phyloP scores from a whole-genome alignment of 495 filamentous ascomycete genomes.

The Penicillium samsonianum region DNA sequence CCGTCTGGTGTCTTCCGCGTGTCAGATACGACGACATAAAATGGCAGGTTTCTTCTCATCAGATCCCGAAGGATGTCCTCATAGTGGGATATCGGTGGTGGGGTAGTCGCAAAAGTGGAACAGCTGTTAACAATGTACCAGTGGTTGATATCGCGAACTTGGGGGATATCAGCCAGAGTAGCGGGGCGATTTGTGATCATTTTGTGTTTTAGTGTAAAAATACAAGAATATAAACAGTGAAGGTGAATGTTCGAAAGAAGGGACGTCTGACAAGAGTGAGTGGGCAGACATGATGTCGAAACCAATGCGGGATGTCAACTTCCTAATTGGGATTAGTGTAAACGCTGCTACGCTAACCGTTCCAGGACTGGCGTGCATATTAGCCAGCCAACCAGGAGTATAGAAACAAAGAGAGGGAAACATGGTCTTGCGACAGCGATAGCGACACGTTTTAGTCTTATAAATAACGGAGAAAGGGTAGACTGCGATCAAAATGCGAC shows the following conservation, averaged over 20 bases:
- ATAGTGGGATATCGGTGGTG: slow-evolving; percentile 23
- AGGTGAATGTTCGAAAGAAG: neutral
- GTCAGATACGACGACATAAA: slow-evolving; percentile 27
- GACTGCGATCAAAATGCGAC: neutral
- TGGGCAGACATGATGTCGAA: slow-evolving; percentile 4
- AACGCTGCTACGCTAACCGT: neutral
- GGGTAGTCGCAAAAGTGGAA: slow-evolving; percentile 28
- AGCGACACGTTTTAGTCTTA: neutral
- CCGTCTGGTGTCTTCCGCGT: slow-evolving; percentile 6
- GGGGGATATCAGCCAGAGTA: slow-evolving; percentile 23
- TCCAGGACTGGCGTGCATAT: neutral
- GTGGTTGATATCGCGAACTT: slow-evolving; percentile 32
- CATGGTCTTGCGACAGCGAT: neutral
- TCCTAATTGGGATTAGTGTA: neutral
- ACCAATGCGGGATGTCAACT: slow-evolving; percentile 3
- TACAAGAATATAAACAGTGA: neutral
- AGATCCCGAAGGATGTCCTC: slow-evolving; percentile 21
- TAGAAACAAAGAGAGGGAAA: neutral
- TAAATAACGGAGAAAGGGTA: neutral
- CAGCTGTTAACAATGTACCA: slow-evolving; percentile 34
- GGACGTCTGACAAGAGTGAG: neutral
- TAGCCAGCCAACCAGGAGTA: neutral
- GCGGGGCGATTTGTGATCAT: slow-evolving; percentile 23
- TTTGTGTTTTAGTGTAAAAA: neutral
- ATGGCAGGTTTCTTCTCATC: slow-evolving; percentile 24